phyloP scores from a whole-genome alignment of 2,329 filamentous ascomycete genomes.

The Scortechinia acanthostroma region DNA sequence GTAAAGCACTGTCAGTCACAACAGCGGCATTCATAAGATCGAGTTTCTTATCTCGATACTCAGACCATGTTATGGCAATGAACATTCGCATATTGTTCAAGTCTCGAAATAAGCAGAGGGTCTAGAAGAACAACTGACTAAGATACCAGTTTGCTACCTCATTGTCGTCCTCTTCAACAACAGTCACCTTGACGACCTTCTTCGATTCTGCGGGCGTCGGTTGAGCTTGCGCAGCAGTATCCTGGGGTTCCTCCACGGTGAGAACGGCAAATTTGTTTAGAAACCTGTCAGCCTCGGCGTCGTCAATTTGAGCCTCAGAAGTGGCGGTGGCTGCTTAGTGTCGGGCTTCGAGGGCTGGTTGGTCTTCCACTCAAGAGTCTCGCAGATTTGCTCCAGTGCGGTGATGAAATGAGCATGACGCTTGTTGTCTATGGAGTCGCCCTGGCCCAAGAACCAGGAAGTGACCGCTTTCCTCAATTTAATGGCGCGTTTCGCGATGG shows the following conservation, averaged over 20 bases:
- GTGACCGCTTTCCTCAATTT: slow-evolving; percentile 15
- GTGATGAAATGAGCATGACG: slow-evolving; percentile 15
- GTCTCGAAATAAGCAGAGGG: slow-evolving; percentile 18
- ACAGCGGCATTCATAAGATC: slow-evolving; percentile 19
- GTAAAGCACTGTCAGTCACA: slow-evolving; percentile 18
- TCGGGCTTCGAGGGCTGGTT: slow-evolving; percentile 8
- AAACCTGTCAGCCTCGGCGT: slow-evolving; percentile 7
- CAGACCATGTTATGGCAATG: slow-evolving; percentile 16
- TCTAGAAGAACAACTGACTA: slow-evolving; percentile 11
- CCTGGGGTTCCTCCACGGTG: slow-evolving; percentile 12
- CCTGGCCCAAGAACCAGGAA: slow-evolving; percentile 15
- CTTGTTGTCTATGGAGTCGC: slow-evolving; percentile 9
- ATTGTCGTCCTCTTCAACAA: slow-evolving; percentile 9
- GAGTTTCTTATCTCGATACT: slow-evolving; percentile 15
- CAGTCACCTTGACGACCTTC: slow-evolving; percentile 12
- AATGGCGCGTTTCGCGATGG: slow-evolving; percentile 14
- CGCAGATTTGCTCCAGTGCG: slow-evolving; percentile 13
- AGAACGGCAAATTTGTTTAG: slow-evolving; percentile 16
- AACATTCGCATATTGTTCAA: slow-evolving; percentile 15
- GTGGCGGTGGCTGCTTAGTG: slow-evolving; percentile 3
- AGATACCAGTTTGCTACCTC: slow-evolving; percentile 8
- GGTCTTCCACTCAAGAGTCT: slow-evolving; percentile 13
- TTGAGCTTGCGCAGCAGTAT: slow-evolving; percentile 6
- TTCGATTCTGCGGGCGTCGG: slow-evolving; percentile 3
- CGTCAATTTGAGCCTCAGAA: slow-evolving; percentile 6